Base-by-base conservation (phyloP, 2,329 filamentous ascomycete species). In the Alternaria incomplexa region DNA sequence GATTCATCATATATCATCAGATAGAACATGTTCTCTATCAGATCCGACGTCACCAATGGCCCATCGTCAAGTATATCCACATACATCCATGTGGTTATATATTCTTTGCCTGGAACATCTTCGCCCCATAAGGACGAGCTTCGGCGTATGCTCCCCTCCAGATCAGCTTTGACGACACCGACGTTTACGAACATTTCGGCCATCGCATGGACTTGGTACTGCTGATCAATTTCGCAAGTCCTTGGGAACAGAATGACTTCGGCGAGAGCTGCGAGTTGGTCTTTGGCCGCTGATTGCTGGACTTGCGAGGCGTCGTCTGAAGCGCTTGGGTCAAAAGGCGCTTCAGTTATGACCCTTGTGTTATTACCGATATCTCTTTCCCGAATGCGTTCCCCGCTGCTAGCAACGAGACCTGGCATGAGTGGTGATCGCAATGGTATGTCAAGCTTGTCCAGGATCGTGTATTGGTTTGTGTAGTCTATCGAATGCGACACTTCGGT, bases 21-120 rank as follows among this genome's bases (percentile, higher is more conserved):
- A 28, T 32, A 20, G 28, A 51, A 51, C 48, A 51, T 51, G 50
- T 65, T 26, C n/a, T 32, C 30, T 43, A 40, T 45, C 22, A 62
- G 56, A 50, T 23, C 12, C 2, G 25, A 8, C 15, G 22, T 20
- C 28, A 45, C 12, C 4, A 45, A 28, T 11, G 48, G 48, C 11
- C 28, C n/a, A 13, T 13, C 22, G 13, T 48, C 25, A 12, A 51
- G 22, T 2, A 51, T 51, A 20, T 51, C 48, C 12, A 51, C 28
- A 51, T 36, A 15, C 48, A 51, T 13, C 48, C 48, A 51, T 7
- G 32, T 20, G 22, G 13, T 36, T 6, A 51, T 51, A 20, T 51
- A 13, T 1, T 51, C 28, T 28, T 51, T 32, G 13, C 12, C 17
- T 1, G 48, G 28, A 36, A 51, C 4, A 23, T 8, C 48, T 20